Evolutionary conservation across 495 filamentous ascomycete species (phyloP).

Genomic region (Penicillium cosmopolitanum): DNA sequence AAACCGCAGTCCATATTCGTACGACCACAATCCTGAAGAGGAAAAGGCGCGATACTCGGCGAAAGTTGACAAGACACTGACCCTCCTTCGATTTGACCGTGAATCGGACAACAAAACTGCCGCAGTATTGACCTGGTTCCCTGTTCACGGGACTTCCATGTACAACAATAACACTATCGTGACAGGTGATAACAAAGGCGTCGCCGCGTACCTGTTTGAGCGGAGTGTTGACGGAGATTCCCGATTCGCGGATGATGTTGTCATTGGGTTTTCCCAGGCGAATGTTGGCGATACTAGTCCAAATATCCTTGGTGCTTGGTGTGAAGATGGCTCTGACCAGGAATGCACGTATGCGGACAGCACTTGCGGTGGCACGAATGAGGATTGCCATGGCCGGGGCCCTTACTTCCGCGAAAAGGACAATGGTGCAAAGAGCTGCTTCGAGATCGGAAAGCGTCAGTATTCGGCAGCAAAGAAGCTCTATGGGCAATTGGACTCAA

Average conservation of each 20-base stretch:
- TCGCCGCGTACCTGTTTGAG: constrained; percentile 87
- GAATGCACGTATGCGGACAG: constrained; percentile 73
- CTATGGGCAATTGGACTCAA: constrained; percentile 56
- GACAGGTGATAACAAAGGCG: constrained; percentile 94
- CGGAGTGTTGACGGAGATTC: constrained; percentile 60
- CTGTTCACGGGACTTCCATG: constrained; percentile 91
- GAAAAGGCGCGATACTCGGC: constrained; percentile 75
- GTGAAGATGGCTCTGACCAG: constrained; percentile 71
- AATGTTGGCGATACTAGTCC: constrained; percentile 93
- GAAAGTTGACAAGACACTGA: constrained; percentile 87
- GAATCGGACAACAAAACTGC: constrained; percentile 71
- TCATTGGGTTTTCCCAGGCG: constrained; percentile 93
- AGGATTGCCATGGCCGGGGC: constrained; percentile 83
- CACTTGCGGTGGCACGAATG: constrained; percentile 75
- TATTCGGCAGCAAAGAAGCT: constrained; percentile 64
- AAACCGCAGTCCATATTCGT: constrained; percentile 88
- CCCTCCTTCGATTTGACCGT: constrained; percentile 78
- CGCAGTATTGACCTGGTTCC: constrained; percentile 89
- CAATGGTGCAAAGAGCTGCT: constrained; percentile 72
- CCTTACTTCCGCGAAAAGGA: constrained; percentile 75
- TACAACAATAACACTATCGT: constrained; percentile 92
- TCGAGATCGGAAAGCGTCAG: constrained; percentile 71
- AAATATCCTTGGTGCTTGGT: constrained; percentile 85
- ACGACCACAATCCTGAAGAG: constrained; percentile 82
- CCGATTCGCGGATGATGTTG: constrained; percentile 66